These are phyloP conservation scores for Penicillium tannophilum DNA, from an alignment of 495 filamentous ascomycete species.

Conservation along the genomic window DNA sequence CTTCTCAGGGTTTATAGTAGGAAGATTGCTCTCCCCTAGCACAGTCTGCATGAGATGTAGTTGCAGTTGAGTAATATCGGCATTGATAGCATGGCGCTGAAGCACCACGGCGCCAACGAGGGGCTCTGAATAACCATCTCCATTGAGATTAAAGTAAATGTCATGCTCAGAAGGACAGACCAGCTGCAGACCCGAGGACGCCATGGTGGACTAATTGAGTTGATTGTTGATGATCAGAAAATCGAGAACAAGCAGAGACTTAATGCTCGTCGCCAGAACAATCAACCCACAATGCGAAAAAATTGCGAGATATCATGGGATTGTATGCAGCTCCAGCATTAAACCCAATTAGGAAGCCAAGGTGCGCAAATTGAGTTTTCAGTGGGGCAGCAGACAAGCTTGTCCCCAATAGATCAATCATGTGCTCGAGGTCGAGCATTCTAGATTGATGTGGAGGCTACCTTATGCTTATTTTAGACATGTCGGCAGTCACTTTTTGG, in stretches of 20 bases:
- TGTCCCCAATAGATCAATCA: background rate
- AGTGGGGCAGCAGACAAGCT: constrained; percentile 5
- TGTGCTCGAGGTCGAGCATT: background rate
- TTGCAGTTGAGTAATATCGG: background rate
- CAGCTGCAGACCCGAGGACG: background rate
- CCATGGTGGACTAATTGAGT: background rate
- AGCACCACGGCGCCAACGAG: background rate
- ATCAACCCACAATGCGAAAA: background rate
- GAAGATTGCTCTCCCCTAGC: background rate
- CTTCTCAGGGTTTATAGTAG: background rate
- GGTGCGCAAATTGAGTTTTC: constrained; percentile 5
- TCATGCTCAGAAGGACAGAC: constrained; percentile 7
- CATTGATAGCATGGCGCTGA: background rate
- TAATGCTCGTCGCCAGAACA: background rate
- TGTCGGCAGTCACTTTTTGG: background rate
- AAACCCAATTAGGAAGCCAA: constrained; percentile 7
- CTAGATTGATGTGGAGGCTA: background rate
- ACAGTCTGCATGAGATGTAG: constrained; percentile 1
- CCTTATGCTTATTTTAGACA: constrained; percentile 7
- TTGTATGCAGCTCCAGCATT: background rate
- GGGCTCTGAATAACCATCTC: constrained; percentile 4
- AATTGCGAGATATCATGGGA: constrained; percentile 7
- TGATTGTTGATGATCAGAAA: background rate
- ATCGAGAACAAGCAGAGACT: background rate
- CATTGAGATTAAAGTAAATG: constrained; percentile 8